phyloP scores from a whole-genome alignment of 139 green algal genomes.

The Micractinium sp. region DNA sequence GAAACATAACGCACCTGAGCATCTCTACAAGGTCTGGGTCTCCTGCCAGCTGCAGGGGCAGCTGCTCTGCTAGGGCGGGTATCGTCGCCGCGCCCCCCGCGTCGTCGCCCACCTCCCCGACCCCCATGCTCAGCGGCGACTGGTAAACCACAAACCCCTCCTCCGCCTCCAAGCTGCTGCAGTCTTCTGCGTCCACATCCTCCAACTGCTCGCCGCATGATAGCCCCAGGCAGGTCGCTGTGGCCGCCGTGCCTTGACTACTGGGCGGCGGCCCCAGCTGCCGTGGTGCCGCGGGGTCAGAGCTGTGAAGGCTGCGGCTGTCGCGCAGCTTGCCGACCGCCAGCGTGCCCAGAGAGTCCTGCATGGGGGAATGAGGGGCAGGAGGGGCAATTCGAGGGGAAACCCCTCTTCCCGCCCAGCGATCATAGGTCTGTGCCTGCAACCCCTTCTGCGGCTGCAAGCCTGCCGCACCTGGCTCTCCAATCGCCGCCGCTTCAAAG shows the following conservation, averaged over 20 bases:
- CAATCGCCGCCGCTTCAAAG: too few species aligned
- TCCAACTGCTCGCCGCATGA: not conserved
- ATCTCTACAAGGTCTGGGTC: constrained; percentile 16
- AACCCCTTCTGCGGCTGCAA: too few species aligned
- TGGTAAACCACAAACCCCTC: not conserved
- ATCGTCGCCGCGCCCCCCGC: not conserved
- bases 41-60: not conserved
- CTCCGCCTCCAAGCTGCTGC: not conserved
- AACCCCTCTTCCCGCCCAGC: too few species aligned
- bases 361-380: too few species aligned
- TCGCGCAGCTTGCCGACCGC: too few species aligned
- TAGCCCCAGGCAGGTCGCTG: not conserved
- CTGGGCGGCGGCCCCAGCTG: not conserved
- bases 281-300: too few species aligned
- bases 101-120: not conserved
- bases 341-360: too few species aligned
- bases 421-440: too few species aligned
- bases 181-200: not conserved
- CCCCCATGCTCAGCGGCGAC: constrained; percentile 3
- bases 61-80: not conserved
- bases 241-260: not conserved
- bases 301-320: too few species aligned
- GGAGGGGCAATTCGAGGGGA: too few species aligned
- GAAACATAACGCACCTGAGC: not conserved
- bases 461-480: too few species aligned